Base-by-base conservation (phyloP, 2,329 filamentous ascomycete species). In the Neonectria neomacrospora region DNA sequence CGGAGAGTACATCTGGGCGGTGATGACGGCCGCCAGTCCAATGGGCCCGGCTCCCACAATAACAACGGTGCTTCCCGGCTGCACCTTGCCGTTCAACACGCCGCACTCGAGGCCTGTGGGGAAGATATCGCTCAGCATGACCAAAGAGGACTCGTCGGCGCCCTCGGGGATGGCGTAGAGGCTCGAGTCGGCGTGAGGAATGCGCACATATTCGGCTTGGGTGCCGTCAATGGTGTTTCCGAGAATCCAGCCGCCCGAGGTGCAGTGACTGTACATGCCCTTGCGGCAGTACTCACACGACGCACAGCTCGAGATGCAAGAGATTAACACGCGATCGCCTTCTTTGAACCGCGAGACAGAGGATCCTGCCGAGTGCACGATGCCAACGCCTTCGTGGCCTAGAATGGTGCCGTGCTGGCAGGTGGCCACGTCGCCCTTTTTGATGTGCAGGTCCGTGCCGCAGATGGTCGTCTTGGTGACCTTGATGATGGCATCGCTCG, bases 81-180 rank as follows among this genome's bases (percentile, higher is more conserved):
- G 75, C 1, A 88, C 82, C 26, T 82, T 80, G 7, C 80, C 82
- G 66, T 82, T 84, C 34, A 85, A 73, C 0, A 84, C 82, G 22
- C 85, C 86, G 60, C 82, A 84, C 70, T 88, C 86, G 18, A 85
- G 75, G 1, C 83, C 85, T 0, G 86, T 88, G 2, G 86, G 85
- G 51, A 87, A 80, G 28, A 85, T 84, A 74, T 88, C 86, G 58
- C 81, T 84, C 11, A 88, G 73, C 70, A 85, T 81, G 2, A 88
- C 82, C 5, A 83, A 71, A 0, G 77, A 74, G 2, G 76, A 74
- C 44, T 81, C 79, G 23, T 82, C 79, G 1, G 81, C 79, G 1
- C 76, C 79, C 0, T 68, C 45, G 0, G 84, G 82, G 1, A 86
- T 70, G 3, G 74, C 67, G 69, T 84, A 80, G 8, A 87, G 76